Evolutionary conservation across 495 filamentous ascomycete genomes (phyloP), one percentile per base, ranked within the genome.

Genomic region (Recurvomyces mirabilis): DNA sequence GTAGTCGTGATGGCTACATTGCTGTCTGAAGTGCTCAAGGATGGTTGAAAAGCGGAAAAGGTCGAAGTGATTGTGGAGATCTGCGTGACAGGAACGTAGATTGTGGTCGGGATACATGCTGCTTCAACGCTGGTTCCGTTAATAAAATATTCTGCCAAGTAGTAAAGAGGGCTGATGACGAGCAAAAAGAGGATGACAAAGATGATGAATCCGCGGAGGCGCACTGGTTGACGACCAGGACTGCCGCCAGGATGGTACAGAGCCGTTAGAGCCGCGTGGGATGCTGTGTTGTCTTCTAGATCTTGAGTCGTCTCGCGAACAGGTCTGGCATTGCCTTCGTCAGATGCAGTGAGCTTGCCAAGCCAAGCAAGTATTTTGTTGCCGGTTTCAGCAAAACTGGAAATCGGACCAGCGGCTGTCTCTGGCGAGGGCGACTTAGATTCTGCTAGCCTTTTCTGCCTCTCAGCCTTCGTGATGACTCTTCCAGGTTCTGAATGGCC

Each of bases 61-160:
- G 30, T 36, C 15, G 23, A 24, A 15, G 20, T 22, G 7, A 34
- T 15, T 9, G 33, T 46, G n/a, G 12, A 30, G 24, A 46, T 53
- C 19, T 53, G 31, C 2, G 50, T 48, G 32, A 54, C 46, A 1
- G 50, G 50, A 7, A 53, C 29, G 32, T 35, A 54, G 32, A 54
- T 49, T 12, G 34, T 47, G 14, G 23, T 45, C 14, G 35, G 23
- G 14, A 5, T 47, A 44, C 49, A 47, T 24, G 28, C 21, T 15
- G 50, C 50, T n/a, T 39, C 44, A 17, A 37, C 46, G 28, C 51
- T 54, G 25, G 41, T 45, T 17, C 19, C 37, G 18, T 24, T 23
- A 41, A 54, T 45, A 46, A 54, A 49, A 41, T 46, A 40, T 46
- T 49, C 40, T 24, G 46, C 32, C 40, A 49, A 35, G 4, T 12